phyloP scores from a whole-genome alignment of 257 asterid genomes.

The Solanum lignicaule region DNA sequence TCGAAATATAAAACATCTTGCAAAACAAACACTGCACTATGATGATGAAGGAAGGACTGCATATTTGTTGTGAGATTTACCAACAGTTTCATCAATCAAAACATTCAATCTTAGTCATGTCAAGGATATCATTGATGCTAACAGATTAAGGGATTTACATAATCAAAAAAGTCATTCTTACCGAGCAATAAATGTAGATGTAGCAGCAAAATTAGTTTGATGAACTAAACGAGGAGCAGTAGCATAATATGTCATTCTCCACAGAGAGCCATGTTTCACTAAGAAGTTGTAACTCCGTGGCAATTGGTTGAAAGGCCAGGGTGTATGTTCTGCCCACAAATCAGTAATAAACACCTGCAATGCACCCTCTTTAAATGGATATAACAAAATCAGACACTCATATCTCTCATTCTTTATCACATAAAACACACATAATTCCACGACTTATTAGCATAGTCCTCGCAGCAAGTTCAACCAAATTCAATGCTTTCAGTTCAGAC shows the following conservation, averaged over 20 bases:
- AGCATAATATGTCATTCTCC: constrained; percentile 92
- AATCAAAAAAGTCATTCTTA: constrained; percentile 18
- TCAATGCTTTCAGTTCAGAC: not conserved
- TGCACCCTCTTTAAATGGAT: constrained; percentile 8
- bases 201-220: constrained; percentile 94
- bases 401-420: not conserved
- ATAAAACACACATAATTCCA: not conserved
- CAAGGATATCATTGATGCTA: not conserved
- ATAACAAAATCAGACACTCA: not conserved
- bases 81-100: not conserved
- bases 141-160: not conserved
- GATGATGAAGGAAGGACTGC: not conserved
- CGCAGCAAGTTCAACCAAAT: not conserved
- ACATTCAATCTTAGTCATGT: not conserved
- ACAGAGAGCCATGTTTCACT: constrained; percentile 83
- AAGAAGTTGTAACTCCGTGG: constrained; percentile 94
- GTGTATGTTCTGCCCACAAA: constrained; percentile 97
- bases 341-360: constrained; percentile 83
- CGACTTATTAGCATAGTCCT: not conserved
- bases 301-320: constrained; percentile 98
- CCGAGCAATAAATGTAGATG: constrained; percentile 95
- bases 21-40: not conserved
- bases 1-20: not conserved
- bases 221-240: constrained; percentile 84
- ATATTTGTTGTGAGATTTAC: not conserved